A percentile compares a stretch with the other conserved stretches of the same genome.
Evolutionary conservation across 106 monocot genomes (phyloP).

Genomic region (Agapanthus africanus): DNA sequence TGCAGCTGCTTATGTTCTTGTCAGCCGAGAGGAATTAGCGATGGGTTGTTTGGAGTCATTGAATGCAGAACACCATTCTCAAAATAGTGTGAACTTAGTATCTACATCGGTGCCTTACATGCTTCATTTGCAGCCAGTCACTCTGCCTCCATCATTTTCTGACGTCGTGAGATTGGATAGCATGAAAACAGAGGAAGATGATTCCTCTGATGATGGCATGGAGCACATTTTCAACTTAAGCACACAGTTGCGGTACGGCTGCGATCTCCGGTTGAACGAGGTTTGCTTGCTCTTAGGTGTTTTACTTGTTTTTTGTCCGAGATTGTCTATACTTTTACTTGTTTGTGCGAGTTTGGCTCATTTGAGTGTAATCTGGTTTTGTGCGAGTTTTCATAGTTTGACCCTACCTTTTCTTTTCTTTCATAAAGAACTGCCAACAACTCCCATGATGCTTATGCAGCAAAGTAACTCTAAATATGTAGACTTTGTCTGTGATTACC

Average conservation of each 20-base stretch:
- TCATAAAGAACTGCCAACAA: background rate
- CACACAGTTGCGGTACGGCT: slow-evolving; percentile 77
- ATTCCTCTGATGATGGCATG: slow-evolving; percentile 84
- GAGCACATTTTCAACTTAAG: slow-evolving; percentile 78
- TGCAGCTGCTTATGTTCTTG: slow-evolving; percentile 73
- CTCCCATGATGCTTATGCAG: background rate
- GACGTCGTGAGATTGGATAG: slow-evolving; percentile 29
- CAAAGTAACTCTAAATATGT: background rate
- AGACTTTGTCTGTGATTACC: too few species aligned
- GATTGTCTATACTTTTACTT: background rate
- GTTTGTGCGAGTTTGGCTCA: too few species aligned
- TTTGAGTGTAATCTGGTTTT: background rate
- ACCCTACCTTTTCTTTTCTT: background rate
- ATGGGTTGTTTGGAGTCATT: slow-evolving; percentile 36
- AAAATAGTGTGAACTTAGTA: slow-evolving; percentile 37
- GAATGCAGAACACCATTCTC: slow-evolving; percentile 24
- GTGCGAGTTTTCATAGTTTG: background rate
- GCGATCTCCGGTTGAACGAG: slow-evolving; percentile 93
- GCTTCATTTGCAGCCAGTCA: slow-evolving; percentile 89
- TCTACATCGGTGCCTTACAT: slow-evolving; percentile 72
- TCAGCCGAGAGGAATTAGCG: slow-evolving; percentile 92
- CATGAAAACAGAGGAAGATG: slow-evolving; percentile 46
- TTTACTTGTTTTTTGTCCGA: background rate
- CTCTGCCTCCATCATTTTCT: slow-evolving; percentile 45
- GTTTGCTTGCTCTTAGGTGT: slow-evolving; percentile 23